Base-by-base conservation (phyloP, 495 filamentous ascomycete genomes). In the Penicillium angulare region DNA sequence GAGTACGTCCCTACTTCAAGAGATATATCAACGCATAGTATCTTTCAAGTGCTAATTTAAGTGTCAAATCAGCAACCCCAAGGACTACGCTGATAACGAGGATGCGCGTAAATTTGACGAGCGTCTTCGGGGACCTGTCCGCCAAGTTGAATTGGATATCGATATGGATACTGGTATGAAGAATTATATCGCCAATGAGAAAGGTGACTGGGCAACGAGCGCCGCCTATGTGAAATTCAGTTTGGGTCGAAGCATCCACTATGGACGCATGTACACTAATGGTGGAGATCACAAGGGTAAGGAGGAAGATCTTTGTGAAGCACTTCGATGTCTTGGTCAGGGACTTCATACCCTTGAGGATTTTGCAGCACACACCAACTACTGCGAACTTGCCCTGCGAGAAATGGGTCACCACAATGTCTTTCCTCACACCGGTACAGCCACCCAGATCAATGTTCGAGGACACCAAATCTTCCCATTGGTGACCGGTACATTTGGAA, bases 171-270 rank as follows among this genome's bases (percentile, higher is more conserved):
- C 91, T 3, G 91, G 90, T 10, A 96, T 98, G 92, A 98, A 98
- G 72, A 97, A 97, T 65, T 98, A 98, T 68, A 97, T 98, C 53
- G 87, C 92, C 33, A 97, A 97, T 57, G 93, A 97, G 65, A 65
- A 60, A 7, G 89, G 92, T 3, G 75, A 76, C 43, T 92, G 89
- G 86, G 88, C 90, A 0, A 98, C 93, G 8, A 95, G 89, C 41
- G 64, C 85, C n/a, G 92, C 87, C 29, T 98, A 96, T 60, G 79
- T 98, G 52, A 87, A 87, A 59, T 88, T 85, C 66, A 95, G 89
- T 53, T 82, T 98, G 50, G 74, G 78, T 16, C 82, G 93, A 31
- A 84, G 86, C 60, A 92, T 98, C 48, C 92, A 98, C 68, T 96
- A 83, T 55, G 93, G 92, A 9, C 79, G 93, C 18, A 63, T 92